Evolutionary conservation across 139 green algal genomes (phyloP).

Genomic region (Pedinophyceae sp.): DNA sequence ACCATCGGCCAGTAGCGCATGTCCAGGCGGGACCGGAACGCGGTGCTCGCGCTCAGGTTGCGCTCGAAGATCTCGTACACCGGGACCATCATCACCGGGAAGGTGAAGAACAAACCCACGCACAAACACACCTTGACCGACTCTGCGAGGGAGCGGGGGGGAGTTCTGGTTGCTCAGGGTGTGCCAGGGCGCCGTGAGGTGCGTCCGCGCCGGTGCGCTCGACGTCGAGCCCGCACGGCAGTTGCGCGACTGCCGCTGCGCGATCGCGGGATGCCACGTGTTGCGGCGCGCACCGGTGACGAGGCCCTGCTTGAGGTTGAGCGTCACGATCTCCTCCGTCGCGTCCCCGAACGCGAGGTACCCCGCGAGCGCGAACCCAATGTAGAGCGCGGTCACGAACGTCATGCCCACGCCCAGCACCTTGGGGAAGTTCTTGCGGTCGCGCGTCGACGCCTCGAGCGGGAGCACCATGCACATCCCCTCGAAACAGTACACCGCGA

Average conservation of each 20-base stretch:
- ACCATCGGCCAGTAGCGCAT: neutral
- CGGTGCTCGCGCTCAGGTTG: neutral
- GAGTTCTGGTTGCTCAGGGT: too few species aligned
- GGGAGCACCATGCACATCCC: constrained; percentile 39
- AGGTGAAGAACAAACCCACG: constrained; percentile 33
- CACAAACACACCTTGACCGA: constrained; percentile 30
- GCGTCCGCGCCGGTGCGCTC: too few species aligned
- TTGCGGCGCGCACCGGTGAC: too few species aligned
- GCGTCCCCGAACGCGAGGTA: constrained; percentile 13
- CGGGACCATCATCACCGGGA: constrained; percentile 40
- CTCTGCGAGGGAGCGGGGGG: too few species aligned
- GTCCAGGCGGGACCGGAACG: neutral
- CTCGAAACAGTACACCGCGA: constrained; percentile 42
- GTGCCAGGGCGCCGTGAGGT: neutral
- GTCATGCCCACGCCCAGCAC: constrained; percentile 13
- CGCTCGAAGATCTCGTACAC: constrained; percentile 17
- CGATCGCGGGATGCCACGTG: too few species aligned
- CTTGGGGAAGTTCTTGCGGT: constrained; percentile 17
- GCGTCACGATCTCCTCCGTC: constrained; percentile 36
- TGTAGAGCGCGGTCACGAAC: constrained; percentile 22
- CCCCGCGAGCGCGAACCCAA: constrained; percentile 21
- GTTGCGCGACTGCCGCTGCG: too few species aligned
- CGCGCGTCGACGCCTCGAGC: constrained; percentile 29
- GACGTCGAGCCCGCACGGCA: too few species aligned
- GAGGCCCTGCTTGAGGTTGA: constrained; percentile 42